Evolutionary conservation across 257 asterid genomes (phyloP).

Genomic region (Hygrophila difformis): DNA sequence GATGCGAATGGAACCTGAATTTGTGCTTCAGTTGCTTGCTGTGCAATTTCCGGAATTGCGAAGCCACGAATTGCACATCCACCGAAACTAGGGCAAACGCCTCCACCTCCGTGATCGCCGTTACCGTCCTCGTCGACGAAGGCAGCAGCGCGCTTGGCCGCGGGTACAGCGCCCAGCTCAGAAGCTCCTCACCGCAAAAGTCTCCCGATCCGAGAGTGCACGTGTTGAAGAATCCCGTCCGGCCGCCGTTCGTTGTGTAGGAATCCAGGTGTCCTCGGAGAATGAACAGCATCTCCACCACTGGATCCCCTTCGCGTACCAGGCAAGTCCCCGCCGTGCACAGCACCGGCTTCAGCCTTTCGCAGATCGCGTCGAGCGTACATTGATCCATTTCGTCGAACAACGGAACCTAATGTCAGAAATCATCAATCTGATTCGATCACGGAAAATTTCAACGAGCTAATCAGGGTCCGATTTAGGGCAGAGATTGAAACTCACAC

Average conservation of each 20-base stretch:
- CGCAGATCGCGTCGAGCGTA: conserved; percentile 90
- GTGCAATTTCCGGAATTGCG: conserved; percentile 73
- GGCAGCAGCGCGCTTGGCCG: conserved; percentile 81
- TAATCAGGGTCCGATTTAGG: neutral
- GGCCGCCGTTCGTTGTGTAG: conserved; percentile 86
- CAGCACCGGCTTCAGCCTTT: conserved; percentile 80
- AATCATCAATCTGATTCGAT: too few species aligned
- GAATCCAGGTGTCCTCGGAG: conserved; percentile 91
- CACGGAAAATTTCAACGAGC: neutral
- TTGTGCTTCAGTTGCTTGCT: conserved; percentile 87
- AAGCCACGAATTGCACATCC: conserved; percentile 79
- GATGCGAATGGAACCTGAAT: conserved; percentile 89
- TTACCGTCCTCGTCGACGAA: conserved; percentile 82
- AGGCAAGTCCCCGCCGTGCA: conserved; percentile 76
- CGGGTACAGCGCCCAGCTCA: conserved; percentile 95
- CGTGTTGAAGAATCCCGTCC: conserved; percentile 90
- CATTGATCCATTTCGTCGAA: conserved; percentile 91
- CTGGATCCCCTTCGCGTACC: conserved; percentile 91
- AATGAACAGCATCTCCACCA: conserved; percentile 80
- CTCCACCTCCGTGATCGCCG: conserved; percentile 80
- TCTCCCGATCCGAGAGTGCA: conserved; percentile 78
- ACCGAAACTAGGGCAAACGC: conserved; percentile 81
- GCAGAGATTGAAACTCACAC: conserved; percentile 35
- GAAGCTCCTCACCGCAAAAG: conserved; percentile 93
- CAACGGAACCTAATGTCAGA: conserved; percentile 83